phyloP scores from a whole-genome alignment of 1,139 yeast genomes.

The Debaryomyces coudertii region DNA sequence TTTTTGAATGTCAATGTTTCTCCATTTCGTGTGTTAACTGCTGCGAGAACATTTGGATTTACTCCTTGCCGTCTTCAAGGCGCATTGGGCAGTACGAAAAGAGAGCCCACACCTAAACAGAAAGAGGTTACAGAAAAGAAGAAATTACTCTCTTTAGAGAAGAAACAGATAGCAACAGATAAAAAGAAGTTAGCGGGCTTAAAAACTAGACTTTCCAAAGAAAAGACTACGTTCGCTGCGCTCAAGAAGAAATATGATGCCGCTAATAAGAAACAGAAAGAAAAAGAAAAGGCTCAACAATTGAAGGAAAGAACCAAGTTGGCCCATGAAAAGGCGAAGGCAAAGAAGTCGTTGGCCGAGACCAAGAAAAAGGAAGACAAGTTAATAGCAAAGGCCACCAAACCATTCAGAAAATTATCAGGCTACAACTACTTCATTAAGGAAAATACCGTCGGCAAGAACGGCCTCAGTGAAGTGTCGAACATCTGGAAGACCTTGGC shows the following conservation, averaged over 20 bases:
- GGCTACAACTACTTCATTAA: constrained; percentile 35
- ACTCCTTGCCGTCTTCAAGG: constrained; percentile 2
- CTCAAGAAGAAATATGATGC: constrained; percentile 25
- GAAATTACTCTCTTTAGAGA: constrained; percentile 13
- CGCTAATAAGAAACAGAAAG: constrained; percentile 19
- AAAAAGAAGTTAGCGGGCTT: constrained; percentile 18
- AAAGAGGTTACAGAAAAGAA: constrained; percentile 11
- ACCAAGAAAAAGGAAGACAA: constrained; percentile 23
- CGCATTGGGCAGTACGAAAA: neutral
- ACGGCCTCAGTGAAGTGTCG: constrained; percentile 23
- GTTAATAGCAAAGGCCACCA: constrained; percentile 29
- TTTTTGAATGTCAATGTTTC: neutral
- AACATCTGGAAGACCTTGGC: constrained; percentile 28
- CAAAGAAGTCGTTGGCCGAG: constrained; percentile 14
- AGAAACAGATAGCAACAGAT: constrained; percentile 13
- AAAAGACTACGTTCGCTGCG: constrained; percentile 24
- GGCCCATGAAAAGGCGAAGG: constrained; percentile 20
- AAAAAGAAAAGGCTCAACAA: constrained; percentile 20
- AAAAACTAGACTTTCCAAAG: constrained; percentile 26
- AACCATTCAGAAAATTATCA: constrained; percentile 29
- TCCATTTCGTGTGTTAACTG: neutral
- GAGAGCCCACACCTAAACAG: constrained; percentile 1
- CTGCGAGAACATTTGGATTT: constrained; percentile 1
- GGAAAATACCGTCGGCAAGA: constrained; percentile 12
- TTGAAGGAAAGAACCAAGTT: constrained; percentile 12